Base-by-base conservation (phyloP, 1,284 basidiomycete genomes). In the Neolentinus lepideus region DNA sequence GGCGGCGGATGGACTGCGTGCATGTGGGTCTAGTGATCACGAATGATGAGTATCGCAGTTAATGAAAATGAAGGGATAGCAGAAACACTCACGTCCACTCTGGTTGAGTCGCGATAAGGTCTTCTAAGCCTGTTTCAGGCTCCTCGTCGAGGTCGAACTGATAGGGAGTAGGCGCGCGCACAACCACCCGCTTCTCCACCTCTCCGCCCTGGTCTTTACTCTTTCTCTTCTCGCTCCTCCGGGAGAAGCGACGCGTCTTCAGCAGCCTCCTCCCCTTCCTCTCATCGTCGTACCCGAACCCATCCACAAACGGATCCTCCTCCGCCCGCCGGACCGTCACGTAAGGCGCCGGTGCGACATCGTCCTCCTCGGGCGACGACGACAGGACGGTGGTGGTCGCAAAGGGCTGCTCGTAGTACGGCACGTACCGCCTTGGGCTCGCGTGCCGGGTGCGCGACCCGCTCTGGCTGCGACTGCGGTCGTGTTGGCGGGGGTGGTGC, bases 11-110 rank as follows among this genome's bases (percentile, higher is more conserved):
- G 38, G 67, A 69, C 63, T 83, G 71, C 11, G 71, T 68, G 66
- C 83, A 85, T 36, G 79, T 79, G n/a, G 84, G 83, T 59, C 70
- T 77, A 56, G 52, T 25, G 52, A 50, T 38, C 31, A 27, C n/a
- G 36, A 45, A 27, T 51, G 56, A 55, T 24, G 2, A 25, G 55
- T 24, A 58, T 50, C 16, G n/a, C 50, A 19, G 35, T 11, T n/a
- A 22, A 46, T 14, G 48, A 38, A 47, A 1, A 25, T 52, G 19
- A 43, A 6, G 16, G 21, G 26, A 16, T 16, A 31, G 61, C 19
- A 31, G n/a, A 54, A 54, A 45, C 46, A 71, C 74, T 67, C 67
- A 69, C 66, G 67, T 67, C 66, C 69, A 70, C 25, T 69, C 67
- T 24, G 11, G 51, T 22, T 50, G 38, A 21, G 47, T 22, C 27